These are phyloP conservation scores for Ambispora gerdemannii DNA, from an alignment of 192 early-diverging fungal species.

Conservation along the genomic window DNA sequence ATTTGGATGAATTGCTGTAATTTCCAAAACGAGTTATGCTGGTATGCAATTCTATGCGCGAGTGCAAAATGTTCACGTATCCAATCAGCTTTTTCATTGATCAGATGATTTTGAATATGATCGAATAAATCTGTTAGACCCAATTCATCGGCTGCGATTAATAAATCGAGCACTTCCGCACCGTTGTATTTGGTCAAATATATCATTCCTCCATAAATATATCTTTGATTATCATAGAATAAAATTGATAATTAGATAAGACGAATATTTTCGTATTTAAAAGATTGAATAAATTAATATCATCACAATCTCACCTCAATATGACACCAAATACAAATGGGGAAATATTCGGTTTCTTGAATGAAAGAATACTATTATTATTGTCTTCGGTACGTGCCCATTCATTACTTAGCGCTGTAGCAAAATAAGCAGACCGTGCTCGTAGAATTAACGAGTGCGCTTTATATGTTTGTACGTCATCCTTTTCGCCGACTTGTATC, in stretches of 20 bases:
- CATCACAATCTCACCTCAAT: background rate
- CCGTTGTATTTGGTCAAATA: background rate
- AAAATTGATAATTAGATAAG: background rate
- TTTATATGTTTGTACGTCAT: background rate
- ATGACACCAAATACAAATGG: background rate
- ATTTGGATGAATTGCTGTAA: background rate
- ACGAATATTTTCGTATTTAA: background rate
- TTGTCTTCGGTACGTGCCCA: background rate
- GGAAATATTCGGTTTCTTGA: background rate
- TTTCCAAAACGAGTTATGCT: background rate
- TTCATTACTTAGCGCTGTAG: background rate
- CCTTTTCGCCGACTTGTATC: slow-evolving; percentile 1
- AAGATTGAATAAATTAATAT: background rate
- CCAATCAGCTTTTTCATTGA: background rate
- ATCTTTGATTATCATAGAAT: background rate
- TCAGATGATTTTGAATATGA: background rate
- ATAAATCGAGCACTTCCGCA: background rate
- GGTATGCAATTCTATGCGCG: background rate
- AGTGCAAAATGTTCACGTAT: background rate
- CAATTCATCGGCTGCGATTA: background rate
- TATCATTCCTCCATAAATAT: slow-evolving; percentile 1
- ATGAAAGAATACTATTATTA: background rate
- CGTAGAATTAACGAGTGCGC: slow-evolving; percentile 20
- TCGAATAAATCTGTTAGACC: background rate
- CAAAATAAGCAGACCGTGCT: background rate